Conservation (phyloP, 306 rosid genomes). For the Lotus japonicus region DNA sequence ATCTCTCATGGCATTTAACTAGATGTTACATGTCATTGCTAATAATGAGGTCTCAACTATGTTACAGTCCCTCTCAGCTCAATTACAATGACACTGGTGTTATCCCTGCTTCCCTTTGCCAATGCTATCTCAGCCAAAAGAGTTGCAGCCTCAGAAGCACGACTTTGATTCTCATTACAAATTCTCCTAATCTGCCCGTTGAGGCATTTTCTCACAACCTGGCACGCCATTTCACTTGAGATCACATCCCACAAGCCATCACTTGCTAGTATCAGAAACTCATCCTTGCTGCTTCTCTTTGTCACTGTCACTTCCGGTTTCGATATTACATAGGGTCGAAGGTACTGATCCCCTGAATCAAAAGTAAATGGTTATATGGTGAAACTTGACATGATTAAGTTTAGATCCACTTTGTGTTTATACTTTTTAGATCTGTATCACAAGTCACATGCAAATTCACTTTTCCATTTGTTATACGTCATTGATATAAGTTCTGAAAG, state of each 20-base stretch:
- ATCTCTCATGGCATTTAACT: no score
- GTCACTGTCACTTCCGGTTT: slow-evolving; percentile 83
- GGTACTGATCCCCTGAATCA: slow-evolving; percentile 64
- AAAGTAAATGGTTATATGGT: no score
- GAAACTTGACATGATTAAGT: no score
- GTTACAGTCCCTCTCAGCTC: slow-evolving; percentile 43
- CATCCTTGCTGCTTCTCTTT: slow-evolving; percentile 55
- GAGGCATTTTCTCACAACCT: slow-evolving; percentile 58
- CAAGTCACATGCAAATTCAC: background rate
- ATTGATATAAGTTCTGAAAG: background rate
- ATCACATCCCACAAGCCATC: slow-evolving; percentile 92
- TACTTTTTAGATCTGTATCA: background rate
- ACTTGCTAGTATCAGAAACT: slow-evolving; percentile 74
- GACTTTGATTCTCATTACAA: slow-evolving; percentile 16
- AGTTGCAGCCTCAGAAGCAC: slow-evolving; percentile 58
- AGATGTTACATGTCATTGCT: background rate
- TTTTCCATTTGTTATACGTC: background rate
- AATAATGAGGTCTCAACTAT: background rate
- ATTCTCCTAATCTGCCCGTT: slow-evolving; percentile 28
- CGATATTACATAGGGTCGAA: slow-evolving; percentile 74
- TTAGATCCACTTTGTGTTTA: no score
- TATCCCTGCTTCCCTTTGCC: slow-evolving; percentile 79
- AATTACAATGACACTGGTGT: slow-evolving; percentile 78
- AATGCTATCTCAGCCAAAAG: slow-evolving; percentile 60
- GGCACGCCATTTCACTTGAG: slow-evolving; percentile 59